These are phyloP conservation scores for Debaryomyces fabryi DNA, from an alignment of 1,139 yeast species.

Conservation along the genomic window DNA sequence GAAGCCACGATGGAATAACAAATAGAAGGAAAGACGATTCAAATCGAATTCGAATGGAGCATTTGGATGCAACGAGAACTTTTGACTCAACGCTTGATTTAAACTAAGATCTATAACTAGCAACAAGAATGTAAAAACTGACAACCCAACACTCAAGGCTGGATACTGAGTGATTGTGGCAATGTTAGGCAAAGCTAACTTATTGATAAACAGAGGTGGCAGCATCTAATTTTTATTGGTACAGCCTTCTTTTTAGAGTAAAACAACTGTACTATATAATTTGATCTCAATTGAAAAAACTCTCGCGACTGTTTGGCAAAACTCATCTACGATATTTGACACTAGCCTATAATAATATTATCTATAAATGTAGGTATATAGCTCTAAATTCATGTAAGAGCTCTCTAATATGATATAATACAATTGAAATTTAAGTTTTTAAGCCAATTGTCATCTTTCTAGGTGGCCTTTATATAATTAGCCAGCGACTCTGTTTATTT, in stretches of 20 bases:
- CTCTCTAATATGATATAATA: neutral
- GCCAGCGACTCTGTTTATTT: neutral
- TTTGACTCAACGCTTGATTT: constrained; percentile 20
- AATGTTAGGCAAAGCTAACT: constrained; percentile 12
- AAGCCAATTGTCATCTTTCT: neutral
- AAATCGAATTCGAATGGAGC: constrained; percentile 61
- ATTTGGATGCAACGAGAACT: constrained; percentile 51
- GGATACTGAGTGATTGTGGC: constrained; percentile 35
- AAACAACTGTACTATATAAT: neutral
- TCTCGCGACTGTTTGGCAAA: neutral
- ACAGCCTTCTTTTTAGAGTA: neutral
- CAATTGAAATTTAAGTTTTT: neutral
- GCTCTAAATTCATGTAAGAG: neutral
- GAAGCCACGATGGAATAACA: constrained; percentile 64
- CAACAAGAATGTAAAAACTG: constrained; percentile 52
- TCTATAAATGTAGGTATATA: neutral
- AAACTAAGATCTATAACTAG: constrained; percentile 34
- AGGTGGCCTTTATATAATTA: no score
- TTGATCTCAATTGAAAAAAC: neutral
- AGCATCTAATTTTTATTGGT: constrained; percentile 11
- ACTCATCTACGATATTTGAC: neutral
- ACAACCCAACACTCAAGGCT: constrained; percentile 68
- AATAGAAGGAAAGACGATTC: constrained; percentile 72
- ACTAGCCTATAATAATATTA: neutral
- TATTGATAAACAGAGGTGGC: constrained; percentile 12